Percentiles rank a stretch among this genome's conserved stretches.
Conservation (phyloP, 352 stramenopile species). For the Halophytophthora polymorphica region DNA sequence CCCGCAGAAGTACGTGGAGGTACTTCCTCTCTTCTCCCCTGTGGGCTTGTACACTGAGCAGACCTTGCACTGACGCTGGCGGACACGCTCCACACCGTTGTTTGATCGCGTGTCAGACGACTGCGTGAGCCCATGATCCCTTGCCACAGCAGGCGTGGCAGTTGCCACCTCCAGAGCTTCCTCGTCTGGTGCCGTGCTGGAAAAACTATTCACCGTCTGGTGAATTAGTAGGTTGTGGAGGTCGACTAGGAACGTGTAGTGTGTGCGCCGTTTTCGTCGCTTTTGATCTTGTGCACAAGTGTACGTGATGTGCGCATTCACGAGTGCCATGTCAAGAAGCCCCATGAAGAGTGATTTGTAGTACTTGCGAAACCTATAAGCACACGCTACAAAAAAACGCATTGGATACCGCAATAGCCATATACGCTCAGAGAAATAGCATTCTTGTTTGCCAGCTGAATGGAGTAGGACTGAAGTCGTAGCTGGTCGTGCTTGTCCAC, state of each 20-base stretch:
- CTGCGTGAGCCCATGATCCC: neutral
- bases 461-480: slow-evolving; percentile 17
- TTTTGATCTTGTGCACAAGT: neutral
- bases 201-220: neutral
- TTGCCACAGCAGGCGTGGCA: neutral
- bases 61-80: slow-evolving; percentile 9
- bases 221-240: slow-evolving; percentile 5
- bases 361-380: slow-evolving; percentile 16
- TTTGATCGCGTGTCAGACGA: neutral
- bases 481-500: slow-evolving; percentile 19
- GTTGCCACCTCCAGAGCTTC: neutral
- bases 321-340: slow-evolving; percentile 18
- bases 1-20: slow-evolving; percentile 9
- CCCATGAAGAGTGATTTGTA: slow-evolving; percentile 18
- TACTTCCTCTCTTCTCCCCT: slow-evolving; percentile 3
- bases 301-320: slow-evolving; percentile 18
- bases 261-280: slow-evolving; percentile 1
- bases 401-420: too few species aligned
- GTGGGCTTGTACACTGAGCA: slow-evolving; percentile 14
- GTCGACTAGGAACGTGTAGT: slow-evolving; percentile 4
- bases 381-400: too few species aligned
- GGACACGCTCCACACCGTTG: neutral
- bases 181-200: neutral
- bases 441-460: slow-evolving; percentile 12
- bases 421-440: too few species aligned